phyloP scores from a whole-genome alignment of 2,329 filamentous ascomycete genomes.

The Neofusicoccum laricinum region DNA sequence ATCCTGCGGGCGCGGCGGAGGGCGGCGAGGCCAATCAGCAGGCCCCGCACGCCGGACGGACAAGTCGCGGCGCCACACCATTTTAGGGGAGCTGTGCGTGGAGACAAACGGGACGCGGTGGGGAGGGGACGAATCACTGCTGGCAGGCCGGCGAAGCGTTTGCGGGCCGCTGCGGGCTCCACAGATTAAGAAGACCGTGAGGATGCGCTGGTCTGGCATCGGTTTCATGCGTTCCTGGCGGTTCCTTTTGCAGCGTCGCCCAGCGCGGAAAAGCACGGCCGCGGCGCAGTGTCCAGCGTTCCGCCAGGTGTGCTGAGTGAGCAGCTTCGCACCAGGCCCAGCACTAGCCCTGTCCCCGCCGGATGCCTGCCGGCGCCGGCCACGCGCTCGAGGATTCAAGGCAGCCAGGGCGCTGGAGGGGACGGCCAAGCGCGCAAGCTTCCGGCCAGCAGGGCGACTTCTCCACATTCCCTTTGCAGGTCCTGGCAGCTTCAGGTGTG shows the following conservation, averaged over 20 bases:
- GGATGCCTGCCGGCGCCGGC: not conserved
- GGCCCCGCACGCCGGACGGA: not conserved
- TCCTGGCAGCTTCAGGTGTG: constrained; percentile 15
- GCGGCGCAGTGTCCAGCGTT: not conserved
- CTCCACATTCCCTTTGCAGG: constrained; percentile 15
- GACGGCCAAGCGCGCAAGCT: not conserved
- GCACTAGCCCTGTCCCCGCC: not conserved
- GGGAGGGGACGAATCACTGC: not conserved
- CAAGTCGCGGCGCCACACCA: constrained; percentile 4
- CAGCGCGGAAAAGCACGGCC: not conserved
- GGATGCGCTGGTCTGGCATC: not conserved
- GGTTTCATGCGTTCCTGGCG: not conserved
- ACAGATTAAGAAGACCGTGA: not conserved
- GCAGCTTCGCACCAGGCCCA: not conserved
- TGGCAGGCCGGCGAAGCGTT: constrained; percentile 10
- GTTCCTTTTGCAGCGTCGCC: not conserved
- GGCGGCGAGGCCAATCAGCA: not conserved
- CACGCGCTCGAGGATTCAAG: not conserved
- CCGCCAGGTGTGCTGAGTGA: not conserved
- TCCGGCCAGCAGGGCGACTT: not conserved
- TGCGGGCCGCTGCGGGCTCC: constrained; percentile 13
- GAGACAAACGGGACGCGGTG: constrained; percentile 10
- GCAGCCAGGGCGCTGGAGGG: not conserved
- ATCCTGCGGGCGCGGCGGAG: not conserved
- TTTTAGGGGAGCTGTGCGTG: constrained; percentile 6